Conservation (phyloP, 768 basidiomycete species). For the Hericium alpestre region DNA sequence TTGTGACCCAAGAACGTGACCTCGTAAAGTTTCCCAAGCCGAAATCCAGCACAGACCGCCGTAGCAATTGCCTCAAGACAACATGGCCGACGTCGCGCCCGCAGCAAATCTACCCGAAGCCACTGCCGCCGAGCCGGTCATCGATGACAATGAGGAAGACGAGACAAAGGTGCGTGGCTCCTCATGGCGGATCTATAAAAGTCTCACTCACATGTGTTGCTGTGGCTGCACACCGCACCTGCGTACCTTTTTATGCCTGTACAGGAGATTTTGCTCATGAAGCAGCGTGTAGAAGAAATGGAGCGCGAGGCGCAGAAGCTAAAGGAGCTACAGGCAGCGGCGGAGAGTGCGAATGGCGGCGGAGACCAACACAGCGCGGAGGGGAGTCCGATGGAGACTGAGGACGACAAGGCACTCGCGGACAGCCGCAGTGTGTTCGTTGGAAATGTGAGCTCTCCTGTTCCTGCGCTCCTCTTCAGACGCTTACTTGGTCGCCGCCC, state of each 20-base stretch:
- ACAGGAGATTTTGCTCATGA: constrained; percentile 84
- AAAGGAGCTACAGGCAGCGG: constrained; percentile 76
- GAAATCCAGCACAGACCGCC: not conserved
- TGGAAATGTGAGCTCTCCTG: constrained; percentile 69
- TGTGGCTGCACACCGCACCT: not conserved
- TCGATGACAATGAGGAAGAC: constrained; percentile 25
- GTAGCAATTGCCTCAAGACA: not conserved
- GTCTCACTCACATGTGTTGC: not conserved
- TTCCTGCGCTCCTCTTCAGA: not conserved
- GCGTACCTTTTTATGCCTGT: not conserved
- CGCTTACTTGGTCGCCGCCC: not conserved
- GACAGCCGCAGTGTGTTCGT: constrained; percentile 88
- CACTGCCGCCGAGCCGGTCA: constrained; percentile 14
- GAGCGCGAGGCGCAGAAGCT: constrained; percentile 83
- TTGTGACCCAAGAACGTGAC: not conserved
- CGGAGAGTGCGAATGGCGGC: constrained; percentile 42
- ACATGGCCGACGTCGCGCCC: constrained; percentile 20
- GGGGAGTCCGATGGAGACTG: constrained; percentile 54
- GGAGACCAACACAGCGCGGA: constrained; percentile 37
- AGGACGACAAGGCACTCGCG: constrained; percentile 74
- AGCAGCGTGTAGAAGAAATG: constrained; percentile 88
- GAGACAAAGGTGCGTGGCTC: constrained; percentile 23
- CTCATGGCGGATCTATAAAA: not conserved
- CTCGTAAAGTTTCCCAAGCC: not conserved
- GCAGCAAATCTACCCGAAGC: constrained; percentile 16